Evolutionary conservation across 2,329 filamentous ascomycete species (phyloP), one percentile per base, ranked within the genome.

Genomic region (Beauveria asiatica): DNA sequence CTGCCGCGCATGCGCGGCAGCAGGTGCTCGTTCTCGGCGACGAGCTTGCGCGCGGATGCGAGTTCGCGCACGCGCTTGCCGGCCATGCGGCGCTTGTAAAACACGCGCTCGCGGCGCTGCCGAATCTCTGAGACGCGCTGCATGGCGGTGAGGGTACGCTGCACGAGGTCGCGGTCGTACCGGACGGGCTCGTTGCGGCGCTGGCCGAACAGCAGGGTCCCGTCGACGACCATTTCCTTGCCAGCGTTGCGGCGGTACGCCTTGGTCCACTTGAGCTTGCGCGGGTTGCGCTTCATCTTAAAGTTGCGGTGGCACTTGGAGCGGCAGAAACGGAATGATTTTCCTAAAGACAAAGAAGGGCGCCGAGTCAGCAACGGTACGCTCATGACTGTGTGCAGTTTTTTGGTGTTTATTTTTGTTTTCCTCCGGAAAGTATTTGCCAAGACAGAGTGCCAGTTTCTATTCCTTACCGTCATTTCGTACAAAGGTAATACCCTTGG

Each of bases 231-330:
- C 90, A 96, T 85, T 72, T 86, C 82, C 79, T 92, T 95, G 78
- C 90, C 90, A 61, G 89, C 87, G 19, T 73, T 73, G 72, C 87
- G 88, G 70, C 92, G 88, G 83, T 92, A 93, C 57, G 90, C 86
- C 81, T 97, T 96, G 64, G 93, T 97, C 94, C 93, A 97, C 76
- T 92, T 94, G 68, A 97, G 84, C 76, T 97, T 96, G 73, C 93
- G 87, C 41, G 93, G 92, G 78, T 97, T 97, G 67, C 94, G 87
- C 88, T 96, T 96, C 90, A 96, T 96, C 78, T 95, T 94, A 84
- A 95, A 96, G 75, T 86, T 87, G 69, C 79, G 78, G 72, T 83
- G 82, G 73, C 82, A 84, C 74, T 84, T 82, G 67, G 75, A 80
- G 60, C 80, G 75, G 70, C 83, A 86, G 74, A 86, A 86, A 60